Evolutionary conservation across 2,329 filamentous ascomycete species (phyloP).

Genomic region (Biscogniauxia marginata): DNA sequence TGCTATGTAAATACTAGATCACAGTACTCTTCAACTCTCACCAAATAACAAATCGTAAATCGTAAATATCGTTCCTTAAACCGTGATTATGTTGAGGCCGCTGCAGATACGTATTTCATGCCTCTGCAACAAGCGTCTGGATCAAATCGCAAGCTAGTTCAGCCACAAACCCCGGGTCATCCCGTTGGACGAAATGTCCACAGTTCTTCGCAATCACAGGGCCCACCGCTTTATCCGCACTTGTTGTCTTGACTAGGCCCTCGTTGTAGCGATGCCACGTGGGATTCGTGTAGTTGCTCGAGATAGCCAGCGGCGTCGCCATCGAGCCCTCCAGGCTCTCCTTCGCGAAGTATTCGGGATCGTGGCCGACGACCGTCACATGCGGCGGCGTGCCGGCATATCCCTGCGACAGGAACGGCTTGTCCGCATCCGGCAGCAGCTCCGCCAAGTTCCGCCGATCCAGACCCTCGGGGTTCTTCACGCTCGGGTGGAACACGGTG

Average conservation of each 20-base stretch:
- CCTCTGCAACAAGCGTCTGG: not conserved
- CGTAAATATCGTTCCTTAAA: not conserved
- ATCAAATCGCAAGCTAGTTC: slow-evolving; percentile 20
- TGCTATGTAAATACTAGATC: too few relatives aligned
- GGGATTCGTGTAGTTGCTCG: slow-evolving; percentile 51
- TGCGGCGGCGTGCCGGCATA: slow-evolving; percentile 35
- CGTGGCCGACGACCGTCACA: slow-evolving; percentile 53
- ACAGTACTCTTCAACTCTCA: too few relatives aligned
- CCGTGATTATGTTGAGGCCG: not conserved
- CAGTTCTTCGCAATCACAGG: slow-evolving; percentile 47
- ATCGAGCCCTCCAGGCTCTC: slow-evolving; percentile 38
- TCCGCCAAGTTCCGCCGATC: slow-evolving; percentile 43
- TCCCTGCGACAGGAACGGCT: slow-evolving; percentile 39
- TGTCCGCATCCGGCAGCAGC: slow-evolving; percentile 43
- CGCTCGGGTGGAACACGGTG: slow-evolving; percentile 46
- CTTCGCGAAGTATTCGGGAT: slow-evolving; percentile 50
- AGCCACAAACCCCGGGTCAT: slow-evolving; percentile 48
- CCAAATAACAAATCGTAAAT: not conserved
- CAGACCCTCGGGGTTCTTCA: slow-evolving; percentile 49
- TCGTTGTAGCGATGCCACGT: slow-evolving; percentile 55
- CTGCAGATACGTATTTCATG: not conserved
- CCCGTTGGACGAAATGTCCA: slow-evolving; percentile 56
- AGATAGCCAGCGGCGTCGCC: slow-evolving; percentile 36
- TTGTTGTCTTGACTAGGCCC: slow-evolving; percentile 45
- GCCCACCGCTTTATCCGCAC: slow-evolving; percentile 38